Base-by-base conservation (phyloP, 441 rosid species). In the Melastoma candidum region DNA sequence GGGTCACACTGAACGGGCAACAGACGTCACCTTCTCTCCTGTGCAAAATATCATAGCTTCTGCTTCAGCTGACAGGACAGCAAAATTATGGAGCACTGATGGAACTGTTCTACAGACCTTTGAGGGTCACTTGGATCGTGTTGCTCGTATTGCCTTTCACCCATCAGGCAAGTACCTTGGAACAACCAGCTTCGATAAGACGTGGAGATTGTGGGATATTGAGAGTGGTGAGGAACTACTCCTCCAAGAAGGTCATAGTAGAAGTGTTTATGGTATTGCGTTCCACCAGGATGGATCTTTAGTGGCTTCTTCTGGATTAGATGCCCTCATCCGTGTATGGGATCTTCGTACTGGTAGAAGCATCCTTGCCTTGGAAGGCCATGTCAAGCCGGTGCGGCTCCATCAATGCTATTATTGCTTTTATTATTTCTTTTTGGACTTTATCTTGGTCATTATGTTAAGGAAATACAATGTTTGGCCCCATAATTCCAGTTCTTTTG, bases 251-350 rank as follows among this genome's bases (percentile, higher is more conserved):
- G 95, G 94, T 29, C 97, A 92, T 51, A 86, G 98, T 61, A 75
- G 92, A 63, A 83, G 97, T 63, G 76, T 92, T 61, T 88, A 88
- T 26, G 97, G 97, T 46, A 68, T 93, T 50, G 90, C 86, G 44
- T 93, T 93, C 74, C 95, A 93, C 64, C 81, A 66, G 53, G 98
- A 93, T 77, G 98, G 98, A 49, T 85, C 98, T n/a, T 76, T 92
- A 63, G 92, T 72, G 58, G 97, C 84, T 64, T 79, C 95, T 49
- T 82, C 90, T 52, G 97, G 98, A 49, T 65, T 82, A 69, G 98
- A 92, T 74, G 74, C 95, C 44, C 85, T 81, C 49, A 82, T 87
- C 26, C 90, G 92, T 61, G 97, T 88, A 60, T 88, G 95, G 98
- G 95, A 92, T 67, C 97, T 92, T 17, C 97, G 95, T 43, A 80